phyloP scores from a whole-genome alignment of 2,329 filamentous ascomycete species.

The Exserohilum rostratum region DNA sequence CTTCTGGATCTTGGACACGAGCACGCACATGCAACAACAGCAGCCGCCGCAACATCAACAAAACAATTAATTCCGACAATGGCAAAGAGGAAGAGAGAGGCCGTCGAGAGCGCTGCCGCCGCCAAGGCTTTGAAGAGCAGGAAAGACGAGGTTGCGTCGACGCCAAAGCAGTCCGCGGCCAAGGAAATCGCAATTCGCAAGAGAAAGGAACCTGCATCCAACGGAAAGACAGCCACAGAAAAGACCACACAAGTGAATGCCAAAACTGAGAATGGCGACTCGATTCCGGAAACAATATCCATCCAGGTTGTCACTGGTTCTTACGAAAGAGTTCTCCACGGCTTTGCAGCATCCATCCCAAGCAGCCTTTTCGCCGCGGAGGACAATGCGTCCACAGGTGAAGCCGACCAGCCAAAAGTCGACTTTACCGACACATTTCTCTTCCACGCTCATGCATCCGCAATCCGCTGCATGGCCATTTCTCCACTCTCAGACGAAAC shows the following conservation, averaged over 20 bases:
- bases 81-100: slow-evolving; percentile 47
- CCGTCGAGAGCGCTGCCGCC: slow-evolving; percentile 20
- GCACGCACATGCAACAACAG: slow-evolving; percentile 8
- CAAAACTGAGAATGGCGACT: slow-evolving; percentile 10
- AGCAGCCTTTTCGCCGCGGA: slow-evolving; percentile 38
- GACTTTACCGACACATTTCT: slow-evolving; percentile 91
- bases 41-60: slow-evolving; percentile 15
- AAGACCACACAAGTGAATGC: slow-evolving; percentile 16
- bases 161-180: slow-evolving; percentile 24
- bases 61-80: slow-evolving; percentile 21
- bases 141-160: slow-evolving; percentile 28
- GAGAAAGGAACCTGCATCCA: slow-evolving; percentile 25
- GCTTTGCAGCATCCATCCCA: slow-evolving; percentile 77
- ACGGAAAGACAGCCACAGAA: slow-evolving; percentile 23
- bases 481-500: slow-evolving; percentile 71
- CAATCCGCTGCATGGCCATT: slow-evolving; percentile 86
- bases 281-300: slow-evolving; percentile 41
- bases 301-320: slow-evolving; percentile 91
- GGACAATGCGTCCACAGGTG: slow-evolving; percentile 20
- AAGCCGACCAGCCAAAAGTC: slow-evolving; percentile 47
- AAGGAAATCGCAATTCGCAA: slow-evolving; percentile 22
- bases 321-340: slow-evolving; percentile 92
- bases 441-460: slow-evolving; percentile 90
- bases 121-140: slow-evolving; percentile 36
- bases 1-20: slow-evolving; percentile 24